These are phyloP conservation scores for Cutaneotrichosporon arboriforme DNA, from an alignment of 1,284 basidiomycete genomes.

Conservation along the genomic window DNA sequence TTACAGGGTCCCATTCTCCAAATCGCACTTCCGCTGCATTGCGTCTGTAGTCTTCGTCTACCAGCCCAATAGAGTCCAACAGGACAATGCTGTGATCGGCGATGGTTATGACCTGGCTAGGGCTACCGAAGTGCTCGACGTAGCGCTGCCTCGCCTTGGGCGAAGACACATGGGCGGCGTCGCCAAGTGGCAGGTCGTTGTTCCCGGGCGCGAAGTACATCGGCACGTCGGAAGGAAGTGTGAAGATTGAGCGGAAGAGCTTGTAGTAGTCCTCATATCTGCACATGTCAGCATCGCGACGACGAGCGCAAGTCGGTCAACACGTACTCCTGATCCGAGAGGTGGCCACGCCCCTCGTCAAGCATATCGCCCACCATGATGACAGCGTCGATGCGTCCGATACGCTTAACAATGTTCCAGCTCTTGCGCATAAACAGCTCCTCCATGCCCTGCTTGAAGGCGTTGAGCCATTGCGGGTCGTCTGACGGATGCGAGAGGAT, in stretches of 20 bases:
- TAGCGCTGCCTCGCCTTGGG: constrained; percentile 61
- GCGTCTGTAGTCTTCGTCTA: constrained; percentile 69
- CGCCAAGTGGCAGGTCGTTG: constrained; percentile 71
- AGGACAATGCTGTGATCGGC: constrained; percentile 68
- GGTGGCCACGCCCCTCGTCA: constrained; percentile 60
- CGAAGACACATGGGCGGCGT: constrained; percentile 45
- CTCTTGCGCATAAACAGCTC: constrained; percentile 67
- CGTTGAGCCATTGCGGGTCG: constrained; percentile 40
- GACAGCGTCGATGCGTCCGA: constrained; percentile 62
- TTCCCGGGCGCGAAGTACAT: constrained; percentile 76
- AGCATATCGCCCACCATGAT: constrained; percentile 78
- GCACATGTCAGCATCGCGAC: too few species aligned
- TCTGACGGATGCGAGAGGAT: constrained; percentile 49
- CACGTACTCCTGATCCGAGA: constrained; percentile 62
- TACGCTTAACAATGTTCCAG: constrained; percentile 60
- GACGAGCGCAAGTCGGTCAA: too few species aligned
- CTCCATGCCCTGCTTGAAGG: constrained; percentile 55
- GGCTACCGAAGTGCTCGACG: constrained; percentile 50
- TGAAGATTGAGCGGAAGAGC: constrained; percentile 63
- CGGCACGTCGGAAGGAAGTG: constrained; percentile 42
- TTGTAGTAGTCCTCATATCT: constrained; percentile 60
- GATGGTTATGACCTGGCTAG: constrained; percentile 47
- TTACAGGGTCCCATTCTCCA: constrained; percentile 57
- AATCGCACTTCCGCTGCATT: constrained; percentile 53
- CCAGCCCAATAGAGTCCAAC: constrained; percentile 66